Base-by-base conservation (phyloP, 2,329 filamentous ascomycete genomes). In the Colletotrichum lindemuthianum region DNA sequence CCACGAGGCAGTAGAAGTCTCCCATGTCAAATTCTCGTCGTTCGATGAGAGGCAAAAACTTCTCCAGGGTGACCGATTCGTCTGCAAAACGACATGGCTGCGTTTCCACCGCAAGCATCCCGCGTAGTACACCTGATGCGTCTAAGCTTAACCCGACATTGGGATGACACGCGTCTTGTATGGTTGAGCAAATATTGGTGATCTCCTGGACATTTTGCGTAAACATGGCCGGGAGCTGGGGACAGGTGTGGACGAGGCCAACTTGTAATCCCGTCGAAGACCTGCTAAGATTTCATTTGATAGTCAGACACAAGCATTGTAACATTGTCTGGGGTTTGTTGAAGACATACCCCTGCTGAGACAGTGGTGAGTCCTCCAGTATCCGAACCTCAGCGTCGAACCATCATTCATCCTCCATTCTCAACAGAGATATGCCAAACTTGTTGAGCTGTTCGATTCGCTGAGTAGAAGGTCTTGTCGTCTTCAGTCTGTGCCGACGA, bases 381-480 rank as follows among this genome's bases (percentile, higher is more conserved):
- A 60, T 24, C 8, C 12, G 39, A 10, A 60, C 47, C 5, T 60
- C 50, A 4, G 58, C 50, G 9, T 55, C 33, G 3, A 60, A 37
- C 58, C 58, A 55, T 6, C 40, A 37, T 50, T 48, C 16, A 6
- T 13, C 40, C 6, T 49, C 32, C 2, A 11, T 50, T 11, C 58
- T n/a, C 41, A 41, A 60, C 0, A 60, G 43, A 1, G 40, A 60
- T 1, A 55, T 33, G 6, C 58, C 41, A 3, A 54, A 55, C 6
- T 16, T 39, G 9, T 57, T 9, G 9, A 37, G n/a, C n/a, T 36
- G 39, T 8, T 40, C 50, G 1, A 2, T 37, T 2, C 48, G 11
- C 9, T 24, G 12, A 4, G 24, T 4, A 4, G 5, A 47, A 6
- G 3, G 15, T 5, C 4, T 34, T 48, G 2, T n/a, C 8, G 0